Percentiles rank a stretch among this genome's conserved stretches.
phyloP scores from a whole-genome alignment of 352 stramenopile species.

The Labyrinthula sp. region DNA sequence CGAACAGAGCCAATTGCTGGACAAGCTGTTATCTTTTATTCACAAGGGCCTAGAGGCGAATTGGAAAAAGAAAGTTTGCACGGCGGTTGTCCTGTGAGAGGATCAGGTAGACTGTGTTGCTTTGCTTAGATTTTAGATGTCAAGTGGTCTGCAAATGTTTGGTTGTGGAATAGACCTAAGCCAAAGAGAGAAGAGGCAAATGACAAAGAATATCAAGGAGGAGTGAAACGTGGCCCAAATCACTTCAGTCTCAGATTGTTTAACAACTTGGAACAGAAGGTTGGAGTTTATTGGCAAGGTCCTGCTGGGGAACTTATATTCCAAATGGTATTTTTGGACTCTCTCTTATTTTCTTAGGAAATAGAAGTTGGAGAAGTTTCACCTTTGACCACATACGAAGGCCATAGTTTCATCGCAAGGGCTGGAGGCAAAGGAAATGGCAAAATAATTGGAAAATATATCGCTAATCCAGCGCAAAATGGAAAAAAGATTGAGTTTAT shows the following conservation, averaged over 20 bases:
- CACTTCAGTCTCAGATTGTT: slow-evolving; percentile 14
- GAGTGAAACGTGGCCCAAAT: slow-evolving; percentile 5
- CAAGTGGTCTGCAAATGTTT: slow-evolving; percentile 89
- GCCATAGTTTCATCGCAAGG: slow-evolving; percentile 17
- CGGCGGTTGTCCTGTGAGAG: slow-evolving; percentile 81
- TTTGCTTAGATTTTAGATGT: slow-evolving; percentile 61
- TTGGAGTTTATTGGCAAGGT: slow-evolving; percentile 23
- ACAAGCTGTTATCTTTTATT: slow-evolving; percentile 90
- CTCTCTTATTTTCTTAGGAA: too few relatives aligned
- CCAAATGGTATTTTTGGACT: too few relatives aligned
- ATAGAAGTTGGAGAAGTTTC: slow-evolving; percentile 5
- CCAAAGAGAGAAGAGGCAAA: slow-evolving; percentile 18
- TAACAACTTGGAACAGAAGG: slow-evolving; percentile 1
- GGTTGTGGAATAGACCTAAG: slow-evolving; percentile 44
- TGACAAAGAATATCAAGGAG: slow-evolving; percentile 7
- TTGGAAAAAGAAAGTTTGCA: slow-evolving; percentile 60
- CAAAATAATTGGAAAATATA: too few relatives aligned
- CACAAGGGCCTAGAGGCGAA: slow-evolving; percentile 70
- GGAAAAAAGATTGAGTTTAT: too few relatives aligned
- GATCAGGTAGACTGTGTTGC: too few relatives aligned
- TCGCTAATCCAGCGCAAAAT: too few relatives aligned
- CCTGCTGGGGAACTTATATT: slow-evolving; percentile 8
- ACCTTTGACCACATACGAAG: slow-evolving; percentile 21
- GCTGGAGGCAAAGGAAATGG: too few relatives aligned
- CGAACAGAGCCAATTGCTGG: slow-evolving; percentile 48